Evolutionary conservation across 768 basidiomycete species (phyloP).

Genomic region (Pleurotus djamor): DNA sequence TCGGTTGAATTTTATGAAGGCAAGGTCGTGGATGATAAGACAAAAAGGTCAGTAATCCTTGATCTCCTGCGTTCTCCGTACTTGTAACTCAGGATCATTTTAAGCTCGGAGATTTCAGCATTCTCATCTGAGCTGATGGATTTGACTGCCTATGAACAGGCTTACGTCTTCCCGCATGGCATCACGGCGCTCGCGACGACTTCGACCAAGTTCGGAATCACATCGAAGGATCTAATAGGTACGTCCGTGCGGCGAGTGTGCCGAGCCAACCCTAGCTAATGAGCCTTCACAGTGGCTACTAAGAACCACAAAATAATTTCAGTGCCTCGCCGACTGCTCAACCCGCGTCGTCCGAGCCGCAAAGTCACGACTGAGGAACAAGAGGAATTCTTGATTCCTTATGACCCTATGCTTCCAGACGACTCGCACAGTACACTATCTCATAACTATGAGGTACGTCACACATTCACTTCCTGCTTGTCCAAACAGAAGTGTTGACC

Average conservation of each 20-base stretch:
- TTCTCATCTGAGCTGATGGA: constrained; percentile 49
- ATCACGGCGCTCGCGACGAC: constrained; percentile 75
- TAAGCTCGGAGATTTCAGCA: constrained; percentile 42
- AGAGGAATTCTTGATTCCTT: constrained; percentile 85
- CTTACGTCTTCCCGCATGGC: constrained; percentile 67
- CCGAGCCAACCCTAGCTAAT: not conserved
- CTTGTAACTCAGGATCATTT: not conserved
- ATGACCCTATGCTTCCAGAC: constrained; percentile 75
- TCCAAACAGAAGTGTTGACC: not conserved
- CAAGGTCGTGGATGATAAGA: constrained; percentile 60
- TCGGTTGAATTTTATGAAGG: constrained; percentile 92
- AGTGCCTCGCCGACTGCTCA: constrained; percentile 69
- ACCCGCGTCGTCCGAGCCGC: constrained; percentile 78
- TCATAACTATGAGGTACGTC: constrained; percentile 41
- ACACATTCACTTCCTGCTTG: not conserved
- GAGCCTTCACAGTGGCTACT: constrained; percentile 61
- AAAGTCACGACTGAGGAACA: constrained; percentile 76
- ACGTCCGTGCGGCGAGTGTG: constrained; percentile 18
- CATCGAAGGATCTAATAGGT: constrained; percentile 86
- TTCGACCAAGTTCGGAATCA: constrained; percentile 85
- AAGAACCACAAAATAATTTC: constrained; percentile 71
- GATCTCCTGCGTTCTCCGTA: not conserved
- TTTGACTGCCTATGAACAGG: constrained; percentile 61
- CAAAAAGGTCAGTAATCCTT: constrained; percentile 52
- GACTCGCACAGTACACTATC: constrained; percentile 59